phyloP scores from a whole-genome alignment of 805 yeast genomes.

The Grigorovia humatica region DNA sequence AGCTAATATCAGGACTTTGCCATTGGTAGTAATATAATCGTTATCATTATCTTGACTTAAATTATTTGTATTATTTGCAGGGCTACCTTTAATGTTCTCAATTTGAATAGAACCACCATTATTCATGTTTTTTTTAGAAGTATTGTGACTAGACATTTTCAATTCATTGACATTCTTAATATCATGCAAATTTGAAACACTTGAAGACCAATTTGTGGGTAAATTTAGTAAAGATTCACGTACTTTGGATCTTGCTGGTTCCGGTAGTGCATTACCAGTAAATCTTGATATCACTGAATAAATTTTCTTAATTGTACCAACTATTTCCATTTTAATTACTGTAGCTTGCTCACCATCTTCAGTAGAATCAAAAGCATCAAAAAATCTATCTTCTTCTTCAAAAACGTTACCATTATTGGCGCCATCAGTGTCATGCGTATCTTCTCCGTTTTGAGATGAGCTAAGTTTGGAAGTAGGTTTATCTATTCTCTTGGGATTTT shows the following conservation, averaged over 20 bases:
- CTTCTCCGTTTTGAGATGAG: not conserved
- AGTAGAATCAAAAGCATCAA: conserved; percentile 26
- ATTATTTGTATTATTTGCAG: not conserved
- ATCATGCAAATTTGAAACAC: conserved; percentile 18
- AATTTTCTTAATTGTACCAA: conserved; percentile 80
- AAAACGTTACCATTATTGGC: conserved; percentile 7
- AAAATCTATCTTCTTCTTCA: conserved; percentile 24
- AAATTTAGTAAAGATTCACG: conserved; percentile 65
- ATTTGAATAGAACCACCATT: not conserved
- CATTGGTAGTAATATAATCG: conserved; percentile 39
- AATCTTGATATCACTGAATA: conserved; percentile 78
- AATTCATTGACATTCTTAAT: conserved; percentile 3
- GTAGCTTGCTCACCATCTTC: conserved; percentile 20
- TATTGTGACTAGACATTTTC: not conserved
- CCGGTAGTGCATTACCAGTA: conserved; percentile 65
- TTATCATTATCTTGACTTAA: conserved; percentile 4
- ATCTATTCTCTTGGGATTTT: not conserved
- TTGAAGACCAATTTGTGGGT: conserved; percentile 62
- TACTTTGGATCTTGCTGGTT: conserved; percentile 70
- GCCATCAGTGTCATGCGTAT: conserved; percentile 3
- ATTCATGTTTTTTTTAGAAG: not conserved
- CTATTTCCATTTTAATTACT: conserved; percentile 68
- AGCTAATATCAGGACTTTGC: conserved; percentile 69
- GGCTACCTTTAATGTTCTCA: conserved; percentile 4
- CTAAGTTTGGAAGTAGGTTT: not conserved